These are phyloP conservation scores for Pseudophaeomoniella oleicola DNA, from an alignment of 2,329 filamentous ascomycete species.

Conservation along the genomic window DNA sequence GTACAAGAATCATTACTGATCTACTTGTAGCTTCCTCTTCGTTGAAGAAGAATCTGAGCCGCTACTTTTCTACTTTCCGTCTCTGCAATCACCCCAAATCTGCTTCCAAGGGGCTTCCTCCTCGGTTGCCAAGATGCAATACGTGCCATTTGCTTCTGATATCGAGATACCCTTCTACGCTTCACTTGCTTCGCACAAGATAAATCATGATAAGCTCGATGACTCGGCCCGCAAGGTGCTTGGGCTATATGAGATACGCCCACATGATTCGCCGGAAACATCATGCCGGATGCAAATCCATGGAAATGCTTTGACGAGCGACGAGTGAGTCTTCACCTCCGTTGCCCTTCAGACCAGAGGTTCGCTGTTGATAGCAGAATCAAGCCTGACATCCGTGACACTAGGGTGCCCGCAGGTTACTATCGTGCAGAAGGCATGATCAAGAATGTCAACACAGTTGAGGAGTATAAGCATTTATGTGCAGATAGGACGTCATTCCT, in stretches of 20 bases:
- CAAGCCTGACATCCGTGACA: no score
- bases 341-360: not conserved
- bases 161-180: slow-evolving; percentile 94
- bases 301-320: slow-evolving; percentile 68
- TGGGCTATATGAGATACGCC: slow-evolving; percentile 75
- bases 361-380: no score
- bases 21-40: no score
- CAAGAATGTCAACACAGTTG: slow-evolving; percentile 89
- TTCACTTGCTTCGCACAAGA: slow-evolving; percentile 80
- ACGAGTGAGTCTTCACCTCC: slow-evolving; percentile 47
- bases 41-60: no score
- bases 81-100: no score
- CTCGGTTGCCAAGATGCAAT: slow-evolving; percentile 40
- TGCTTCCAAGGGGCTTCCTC: slow-evolving; percentile 1
- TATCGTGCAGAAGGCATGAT: slow-evolving; percentile 86
- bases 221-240: slow-evolving; percentile 78
- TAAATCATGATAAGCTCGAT: slow-evolving; percentile 93
- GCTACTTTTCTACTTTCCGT: no score
- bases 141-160: slow-evolving; percentile 81
- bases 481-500: slow-evolving; percentile 68
- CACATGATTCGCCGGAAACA: slow-evolving; percentile 53
- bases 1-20: not conserved
- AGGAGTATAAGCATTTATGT: slow-evolving; percentile 63
- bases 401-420: slow-evolving; percentile 53
- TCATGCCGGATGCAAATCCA: slow-evolving; percentile 85